These are phyloP conservation scores for Russula compacta DNA, from an alignment of 768 basidiomycete species.

Conservation along the genomic window DNA sequence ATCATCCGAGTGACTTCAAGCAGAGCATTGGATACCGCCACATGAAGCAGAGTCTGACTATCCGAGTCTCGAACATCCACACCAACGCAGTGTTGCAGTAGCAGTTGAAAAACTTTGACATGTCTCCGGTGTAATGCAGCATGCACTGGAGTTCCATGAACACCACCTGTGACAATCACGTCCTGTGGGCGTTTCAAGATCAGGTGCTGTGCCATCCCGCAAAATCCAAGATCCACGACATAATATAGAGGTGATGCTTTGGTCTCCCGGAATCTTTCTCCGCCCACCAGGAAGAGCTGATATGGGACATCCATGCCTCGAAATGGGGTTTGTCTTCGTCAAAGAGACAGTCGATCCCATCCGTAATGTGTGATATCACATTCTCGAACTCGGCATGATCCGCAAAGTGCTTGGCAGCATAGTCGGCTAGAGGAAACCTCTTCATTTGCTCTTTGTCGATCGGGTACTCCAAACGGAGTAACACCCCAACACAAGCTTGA, in stretches of 20 bases:
- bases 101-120: neutral
- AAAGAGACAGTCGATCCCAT: neutral
- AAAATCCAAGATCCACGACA: neutral
- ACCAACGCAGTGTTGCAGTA: neutral
- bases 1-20: neutral
- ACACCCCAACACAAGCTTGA: neutral
- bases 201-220: neutral
- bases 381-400: neutral
- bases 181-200: neutral
- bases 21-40: neutral
- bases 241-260: neutral
- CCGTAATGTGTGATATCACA: neutral
- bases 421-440: neutral
- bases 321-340: neutral
- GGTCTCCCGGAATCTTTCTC: neutral
- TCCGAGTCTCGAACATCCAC: neutral
- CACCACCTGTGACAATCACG: neutral
- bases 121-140: neutral
- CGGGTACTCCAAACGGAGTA: neutral
- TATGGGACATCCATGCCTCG: neutral
- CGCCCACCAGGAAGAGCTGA: neutral
- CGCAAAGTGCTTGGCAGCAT: neutral
- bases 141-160: neutral
- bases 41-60: neutral
- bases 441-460: neutral